Percentiles rank a stretch among this genome's conserved stretches.
Evolutionary conservation across 805 yeast species (phyloP).

Genomic region (Candida quercuum): DNA sequence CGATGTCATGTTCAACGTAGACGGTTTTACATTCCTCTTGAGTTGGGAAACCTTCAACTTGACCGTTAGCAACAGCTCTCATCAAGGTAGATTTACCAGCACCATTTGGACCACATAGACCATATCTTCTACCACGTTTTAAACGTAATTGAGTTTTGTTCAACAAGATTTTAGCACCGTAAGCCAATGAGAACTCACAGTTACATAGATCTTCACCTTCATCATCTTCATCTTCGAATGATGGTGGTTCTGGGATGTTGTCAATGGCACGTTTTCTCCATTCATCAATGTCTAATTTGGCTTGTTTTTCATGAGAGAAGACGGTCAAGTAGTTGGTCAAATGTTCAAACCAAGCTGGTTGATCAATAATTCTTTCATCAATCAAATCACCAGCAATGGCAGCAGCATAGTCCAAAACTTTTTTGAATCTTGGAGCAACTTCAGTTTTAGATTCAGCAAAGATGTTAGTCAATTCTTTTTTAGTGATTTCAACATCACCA

Average conservation of each 20-base stretch:
- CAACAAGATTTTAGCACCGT: slow-evolving; percentile 99
- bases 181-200: slow-evolving; percentile 99
- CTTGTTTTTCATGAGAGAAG: slow-evolving; percentile 89
- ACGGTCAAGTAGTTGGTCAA: slow-evolving; percentile 92
- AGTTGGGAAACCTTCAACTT: slow-evolving; percentile 99
- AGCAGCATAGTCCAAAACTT: slow-evolving; percentile 79
- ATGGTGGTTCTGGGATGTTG: slow-evolving; percentile 96
- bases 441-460: slow-evolving; percentile 55
- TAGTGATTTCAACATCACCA: slow-evolving; percentile 91
- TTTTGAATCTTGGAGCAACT: slow-evolving; percentile 71
- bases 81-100: slow-evolving; percentile 99
- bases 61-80: slow-evolving; percentile 97
- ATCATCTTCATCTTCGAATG: slow-evolving; percentile 94
- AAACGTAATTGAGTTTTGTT: slow-evolving; percentile 99
- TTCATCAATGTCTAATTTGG: slow-evolving; percentile 86
- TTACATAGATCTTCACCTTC: slow-evolving; percentile 99
- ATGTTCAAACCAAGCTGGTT: slow-evolving; percentile 83
- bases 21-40: slow-evolving; percentile 99
- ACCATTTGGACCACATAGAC: slow-evolving; percentile 99
- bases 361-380: slow-evolving; percentile 95
- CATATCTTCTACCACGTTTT: slow-evolving; percentile 98
- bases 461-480: slow-evolving; percentile 72
- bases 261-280: slow-evolving; percentile 95
- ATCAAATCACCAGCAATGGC: slow-evolving; percentile 98
- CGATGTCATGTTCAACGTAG: slow-evolving; percentile 99